Evolutionary conservation across 345 rosid genomes (phyloP).

Genomic region (Bruguiera gymnorhiza): DNA sequence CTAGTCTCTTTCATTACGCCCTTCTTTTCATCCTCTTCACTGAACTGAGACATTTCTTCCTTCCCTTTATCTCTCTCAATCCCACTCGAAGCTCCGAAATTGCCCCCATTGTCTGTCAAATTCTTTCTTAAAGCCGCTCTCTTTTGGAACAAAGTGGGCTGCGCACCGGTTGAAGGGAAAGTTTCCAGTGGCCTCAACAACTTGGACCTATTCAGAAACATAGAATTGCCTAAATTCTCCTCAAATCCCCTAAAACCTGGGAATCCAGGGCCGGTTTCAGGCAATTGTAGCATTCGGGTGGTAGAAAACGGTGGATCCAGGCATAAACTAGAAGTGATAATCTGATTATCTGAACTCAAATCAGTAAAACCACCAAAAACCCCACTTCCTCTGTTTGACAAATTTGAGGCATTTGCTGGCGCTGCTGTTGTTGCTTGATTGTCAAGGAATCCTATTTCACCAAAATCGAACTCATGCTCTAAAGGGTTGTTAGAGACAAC

Average conservation of each 20-base stretch:
- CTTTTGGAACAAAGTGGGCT: slow-evolving; percentile 77
- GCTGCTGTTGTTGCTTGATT: slow-evolving; percentile 31
- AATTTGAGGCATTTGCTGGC: slow-evolving; percentile 19
- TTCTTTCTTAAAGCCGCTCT: slow-evolving; percentile 64
- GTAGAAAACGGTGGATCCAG: slow-evolving; percentile 31
- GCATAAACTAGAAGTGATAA: slow-evolving; percentile 31
- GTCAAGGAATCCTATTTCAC: slow-evolving; percentile 53
- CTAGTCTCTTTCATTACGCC: slow-evolving; percentile 38
- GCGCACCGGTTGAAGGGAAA: slow-evolving; percentile 51
- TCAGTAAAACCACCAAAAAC: slow-evolving; percentile 37
- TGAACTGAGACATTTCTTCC: slow-evolving; percentile 21
- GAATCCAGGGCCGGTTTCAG: slow-evolving; percentile 33
- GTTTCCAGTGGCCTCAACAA: slow-evolving; percentile 56
- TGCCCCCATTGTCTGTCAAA: slow-evolving; percentile 46
- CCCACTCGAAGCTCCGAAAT: slow-evolving; percentile 38
- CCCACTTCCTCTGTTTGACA: slow-evolving; percentile 34
- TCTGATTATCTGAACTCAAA: slow-evolving; percentile 33
- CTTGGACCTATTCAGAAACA: slow-evolving; percentile 36
- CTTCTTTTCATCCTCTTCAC: slow-evolving; percentile 28
- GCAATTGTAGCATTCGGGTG: slow-evolving; percentile 30
- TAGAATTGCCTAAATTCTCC: slow-evolving; percentile 27
- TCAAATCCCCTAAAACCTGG: slow-evolving; percentile 51
- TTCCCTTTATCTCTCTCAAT: slow-evolving; percentile 19
- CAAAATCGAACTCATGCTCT: slow-evolving; percentile 46
- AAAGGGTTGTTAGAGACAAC: slow-evolving; percentile 44